Evolutionary conservation across 306 rosid species (phyloP).

Genomic region (Rosa rugosa): DNA sequence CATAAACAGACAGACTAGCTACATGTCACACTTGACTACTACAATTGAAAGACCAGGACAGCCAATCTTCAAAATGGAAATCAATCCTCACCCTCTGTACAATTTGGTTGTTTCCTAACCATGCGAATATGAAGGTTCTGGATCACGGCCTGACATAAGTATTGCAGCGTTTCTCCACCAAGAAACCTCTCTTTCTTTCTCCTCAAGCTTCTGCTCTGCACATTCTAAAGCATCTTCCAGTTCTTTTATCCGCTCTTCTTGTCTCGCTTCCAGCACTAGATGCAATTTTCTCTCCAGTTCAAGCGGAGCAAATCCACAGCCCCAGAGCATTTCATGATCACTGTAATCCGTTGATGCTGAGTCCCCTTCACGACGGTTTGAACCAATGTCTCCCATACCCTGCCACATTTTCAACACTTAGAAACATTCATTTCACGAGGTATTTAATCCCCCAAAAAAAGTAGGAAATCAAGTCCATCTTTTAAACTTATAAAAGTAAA

Average conservation of each 20-base stretch:
- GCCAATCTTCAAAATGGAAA: neutral
- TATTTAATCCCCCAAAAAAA: neutral
- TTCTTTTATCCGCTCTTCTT: slow-evolving; percentile 67
- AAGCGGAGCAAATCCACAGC: slow-evolving; percentile 58
- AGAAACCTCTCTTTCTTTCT: slow-evolving; percentile 64
- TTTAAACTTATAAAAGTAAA: too few relatives aligned
- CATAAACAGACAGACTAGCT: neutral
- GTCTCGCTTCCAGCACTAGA: slow-evolving; percentile 69
- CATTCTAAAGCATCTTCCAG: slow-evolving; percentile 69
- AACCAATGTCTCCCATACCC: slow-evolving; percentile 32
- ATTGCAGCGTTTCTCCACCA: slow-evolving; percentile 78
- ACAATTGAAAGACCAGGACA: neutral
- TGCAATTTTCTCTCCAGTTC: slow-evolving; percentile 81
- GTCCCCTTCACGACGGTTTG: slow-evolving; percentile 39
- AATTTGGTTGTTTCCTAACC: slow-evolving; percentile 21
- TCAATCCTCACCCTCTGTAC: slow-evolving; percentile 22
- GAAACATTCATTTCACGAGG: slow-evolving; percentile 15
- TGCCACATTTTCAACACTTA: slow-evolving; percentile 36
- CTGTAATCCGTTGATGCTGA: slow-evolving; percentile 1
- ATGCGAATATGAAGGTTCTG: slow-evolving; percentile 43
- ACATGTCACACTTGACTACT: neutral
- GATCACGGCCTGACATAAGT: slow-evolving; percentile 46
- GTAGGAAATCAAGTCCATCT: neutral
- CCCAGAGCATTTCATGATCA: slow-evolving; percentile 40
- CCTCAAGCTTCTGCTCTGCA: slow-evolving; percentile 44